Percentiles rank a stretch among this genome's conserved stretches.
These are phyloP conservation scores for Epichloe sp. DNA, from an alignment of 2,329 filamentous ascomycete species.

Conservation along the genomic window DNA sequence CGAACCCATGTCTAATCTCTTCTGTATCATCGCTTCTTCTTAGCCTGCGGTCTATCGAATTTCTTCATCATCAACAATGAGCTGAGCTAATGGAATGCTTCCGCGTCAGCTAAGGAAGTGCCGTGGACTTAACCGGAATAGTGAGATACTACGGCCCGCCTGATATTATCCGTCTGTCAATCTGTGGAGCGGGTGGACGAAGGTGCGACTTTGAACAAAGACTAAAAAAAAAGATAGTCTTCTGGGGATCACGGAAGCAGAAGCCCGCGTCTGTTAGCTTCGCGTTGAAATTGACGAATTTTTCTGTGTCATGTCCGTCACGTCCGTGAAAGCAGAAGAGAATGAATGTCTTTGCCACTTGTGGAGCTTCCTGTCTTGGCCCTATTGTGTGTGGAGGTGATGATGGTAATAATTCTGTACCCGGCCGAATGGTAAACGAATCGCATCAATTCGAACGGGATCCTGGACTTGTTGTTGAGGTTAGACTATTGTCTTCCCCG, in stretches of 20 bases:
- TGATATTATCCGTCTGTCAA: not conserved
- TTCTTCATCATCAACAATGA: not conserved
- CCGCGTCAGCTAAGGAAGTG: not conserved
- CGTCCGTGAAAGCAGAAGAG: not conserved
- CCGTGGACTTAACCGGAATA: not conserved
- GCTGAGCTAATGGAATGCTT: not conserved
- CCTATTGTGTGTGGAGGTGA: not conserved
- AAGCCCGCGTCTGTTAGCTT: not conserved
- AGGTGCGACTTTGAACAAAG: not conserved
- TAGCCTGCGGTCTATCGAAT: not conserved
- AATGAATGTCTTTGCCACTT: not conserved
- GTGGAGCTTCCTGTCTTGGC: not conserved
- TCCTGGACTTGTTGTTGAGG: not conserved
- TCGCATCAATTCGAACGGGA: not conserved
- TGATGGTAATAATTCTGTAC: not conserved
- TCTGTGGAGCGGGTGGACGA: not conserved
- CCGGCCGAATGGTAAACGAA: constrained; percentile 1
- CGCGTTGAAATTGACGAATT: not conserved
- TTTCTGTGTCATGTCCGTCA: no score
- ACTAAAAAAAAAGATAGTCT: not conserved
- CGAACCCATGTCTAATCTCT: not conserved
- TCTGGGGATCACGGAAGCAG: not conserved
- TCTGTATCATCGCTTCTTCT: not conserved
- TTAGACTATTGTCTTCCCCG: not conserved
- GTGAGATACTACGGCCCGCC: not conserved